phyloP scores from a whole-genome alignment of 1,284 basidiomycete species.

The Grifola frondosa region DNA sequence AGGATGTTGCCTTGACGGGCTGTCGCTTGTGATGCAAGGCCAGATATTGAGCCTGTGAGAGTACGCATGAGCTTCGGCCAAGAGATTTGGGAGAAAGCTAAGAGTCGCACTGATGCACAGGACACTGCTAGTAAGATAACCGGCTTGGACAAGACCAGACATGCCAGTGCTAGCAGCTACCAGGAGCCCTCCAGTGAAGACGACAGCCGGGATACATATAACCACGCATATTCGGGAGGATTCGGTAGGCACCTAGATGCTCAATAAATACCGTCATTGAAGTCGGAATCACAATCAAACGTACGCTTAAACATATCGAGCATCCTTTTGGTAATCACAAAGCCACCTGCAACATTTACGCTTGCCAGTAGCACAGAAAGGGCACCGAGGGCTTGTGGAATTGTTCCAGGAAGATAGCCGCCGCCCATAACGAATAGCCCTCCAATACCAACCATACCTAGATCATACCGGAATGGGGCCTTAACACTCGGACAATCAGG shows the following conservation, averaged over 20 bases:
- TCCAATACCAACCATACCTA: constrained; percentile 77
- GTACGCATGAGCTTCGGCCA: background rate
- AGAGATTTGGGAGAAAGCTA: background rate
- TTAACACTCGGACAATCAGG: background rate
- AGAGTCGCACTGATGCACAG: constrained; percentile 71
- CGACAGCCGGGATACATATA: constrained; percentile 75
- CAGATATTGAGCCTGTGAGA: constrained; percentile 64
- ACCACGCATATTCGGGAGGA: constrained; percentile 82
- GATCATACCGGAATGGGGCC: background rate
- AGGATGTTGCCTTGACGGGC: constrained; percentile 82
- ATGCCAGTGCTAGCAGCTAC: constrained; percentile 78
- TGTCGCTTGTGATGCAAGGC: constrained; percentile 72
- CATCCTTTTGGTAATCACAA: constrained; percentile 85
- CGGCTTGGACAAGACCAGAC: constrained; percentile 83
- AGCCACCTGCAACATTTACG: constrained; percentile 83
- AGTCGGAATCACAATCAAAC: constrained; percentile 15
- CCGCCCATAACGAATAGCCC: constrained; percentile 89
- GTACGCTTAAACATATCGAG: constrained; percentile 86
- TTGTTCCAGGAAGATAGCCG: constrained; percentile 76
- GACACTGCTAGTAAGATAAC: constrained; percentile 78
- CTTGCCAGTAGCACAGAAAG: constrained; percentile 79
- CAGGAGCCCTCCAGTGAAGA: constrained; percentile 80
- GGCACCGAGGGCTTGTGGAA: constrained; percentile 77
- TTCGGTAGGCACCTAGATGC: constrained; percentile 65
- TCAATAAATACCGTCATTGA: background rate